A percentile compares a stretch with the other conserved stretches of the same genome.
phyloP scores from a whole-genome alignment of 2,329 filamentous ascomycete species.

The Rachicladosporium sp. region DNA sequence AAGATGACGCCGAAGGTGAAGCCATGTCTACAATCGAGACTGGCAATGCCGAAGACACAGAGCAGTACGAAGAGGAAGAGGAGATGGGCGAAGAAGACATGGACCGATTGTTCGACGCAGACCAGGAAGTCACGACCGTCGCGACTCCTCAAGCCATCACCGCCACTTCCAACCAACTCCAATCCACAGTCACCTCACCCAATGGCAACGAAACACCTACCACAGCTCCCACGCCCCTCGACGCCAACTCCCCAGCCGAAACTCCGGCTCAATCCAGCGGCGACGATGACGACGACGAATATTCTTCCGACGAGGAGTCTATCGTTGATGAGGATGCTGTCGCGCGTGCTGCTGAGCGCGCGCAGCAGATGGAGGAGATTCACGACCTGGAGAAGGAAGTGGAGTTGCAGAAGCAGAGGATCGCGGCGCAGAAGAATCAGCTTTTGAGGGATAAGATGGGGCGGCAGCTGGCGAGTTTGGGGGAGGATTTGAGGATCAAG shows the following conservation, averaged over 20 bases:
- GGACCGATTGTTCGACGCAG: slow-evolving; percentile 28
- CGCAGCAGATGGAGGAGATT: slow-evolving; percentile 41
- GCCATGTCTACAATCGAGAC: slow-evolving; percentile 19
- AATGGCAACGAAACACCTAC: no score
- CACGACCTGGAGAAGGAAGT: slow-evolving; percentile 42
- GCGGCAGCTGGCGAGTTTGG: slow-evolving; percentile 37
- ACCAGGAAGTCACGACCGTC: slow-evolving; percentile 11
- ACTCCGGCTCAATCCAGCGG: slow-evolving; percentile 8
- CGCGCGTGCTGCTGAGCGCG: slow-evolving; percentile 34
- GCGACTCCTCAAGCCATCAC: slow-evolving; percentile 8
- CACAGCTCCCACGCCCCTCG: no score
- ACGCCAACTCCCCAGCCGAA: slow-evolving; percentile 13
- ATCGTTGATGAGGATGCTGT: slow-evolving; percentile 39
- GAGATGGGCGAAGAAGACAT: slow-evolving; percentile 18
- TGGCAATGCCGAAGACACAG: slow-evolving; percentile 32
- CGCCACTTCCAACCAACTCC: no score
- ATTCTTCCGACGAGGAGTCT: slow-evolving; percentile 24
- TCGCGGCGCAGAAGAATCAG: slow-evolving; percentile 30
- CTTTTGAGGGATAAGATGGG: slow-evolving; percentile 39
- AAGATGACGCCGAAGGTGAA: slow-evolving; percentile 17
- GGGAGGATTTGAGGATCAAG: slow-evolving; percentile 44
- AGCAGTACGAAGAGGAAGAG: slow-evolving; percentile 22
- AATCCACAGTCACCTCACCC: no score
- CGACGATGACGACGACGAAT: slow-evolving; percentile 34
- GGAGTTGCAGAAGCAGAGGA: slow-evolving; percentile 24